These are phyloP conservation scores for Trichoderma atrobrunneum DNA, from an alignment of 2,329 filamentous ascomycete genomes.

Conservation along the genomic window DNA sequence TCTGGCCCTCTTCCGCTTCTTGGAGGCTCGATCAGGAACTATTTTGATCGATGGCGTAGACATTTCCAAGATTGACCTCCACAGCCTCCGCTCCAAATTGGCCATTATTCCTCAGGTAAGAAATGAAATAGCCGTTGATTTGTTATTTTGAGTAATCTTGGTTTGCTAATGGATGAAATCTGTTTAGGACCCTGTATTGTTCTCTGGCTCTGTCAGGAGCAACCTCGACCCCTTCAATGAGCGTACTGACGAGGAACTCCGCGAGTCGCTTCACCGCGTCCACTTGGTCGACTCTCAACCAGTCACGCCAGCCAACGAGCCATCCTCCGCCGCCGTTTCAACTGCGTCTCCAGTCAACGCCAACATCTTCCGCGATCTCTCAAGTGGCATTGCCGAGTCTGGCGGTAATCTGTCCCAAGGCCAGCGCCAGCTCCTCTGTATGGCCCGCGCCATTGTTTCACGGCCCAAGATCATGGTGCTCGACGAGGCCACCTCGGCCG, in stretches of 20 bases:
- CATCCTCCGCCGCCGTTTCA: constrained; percentile 35
- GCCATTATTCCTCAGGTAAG: constrained; percentile 70
- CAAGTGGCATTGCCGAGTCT: constrained; percentile 65
- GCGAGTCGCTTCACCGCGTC: constrained; percentile 66
- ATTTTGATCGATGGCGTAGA: constrained; percentile 72
- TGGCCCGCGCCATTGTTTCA: constrained; percentile 69
- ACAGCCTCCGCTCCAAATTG: constrained; percentile 68
- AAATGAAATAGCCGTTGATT: not conserved
- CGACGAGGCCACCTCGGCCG: constrained; percentile 75
- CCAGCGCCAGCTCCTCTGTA: constrained; percentile 72
- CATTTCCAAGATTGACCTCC: constrained; percentile 67
- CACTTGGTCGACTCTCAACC: constrained; percentile 56
- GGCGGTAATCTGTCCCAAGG: constrained; percentile 74
- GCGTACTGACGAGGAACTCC: constrained; percentile 65
- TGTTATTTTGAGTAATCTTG: not conserved
- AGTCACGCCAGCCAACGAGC: constrained; percentile 39
- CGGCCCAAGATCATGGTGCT: constrained; percentile 75
- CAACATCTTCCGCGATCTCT: constrained; percentile 64
- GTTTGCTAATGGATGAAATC: constrained; percentile 20
- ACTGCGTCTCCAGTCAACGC: constrained; percentile 47
- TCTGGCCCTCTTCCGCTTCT: constrained; percentile 72
- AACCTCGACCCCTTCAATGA: constrained; percentile 77
- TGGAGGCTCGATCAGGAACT: constrained; percentile 64
- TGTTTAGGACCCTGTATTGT: constrained; percentile 69
- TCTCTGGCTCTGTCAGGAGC: constrained; percentile 72